These are phyloP conservation scores for Pyrenophora tritici-repentis DNA, from an alignment of 2,329 filamentous ascomycete genomes.

Conservation along the genomic window DNA sequence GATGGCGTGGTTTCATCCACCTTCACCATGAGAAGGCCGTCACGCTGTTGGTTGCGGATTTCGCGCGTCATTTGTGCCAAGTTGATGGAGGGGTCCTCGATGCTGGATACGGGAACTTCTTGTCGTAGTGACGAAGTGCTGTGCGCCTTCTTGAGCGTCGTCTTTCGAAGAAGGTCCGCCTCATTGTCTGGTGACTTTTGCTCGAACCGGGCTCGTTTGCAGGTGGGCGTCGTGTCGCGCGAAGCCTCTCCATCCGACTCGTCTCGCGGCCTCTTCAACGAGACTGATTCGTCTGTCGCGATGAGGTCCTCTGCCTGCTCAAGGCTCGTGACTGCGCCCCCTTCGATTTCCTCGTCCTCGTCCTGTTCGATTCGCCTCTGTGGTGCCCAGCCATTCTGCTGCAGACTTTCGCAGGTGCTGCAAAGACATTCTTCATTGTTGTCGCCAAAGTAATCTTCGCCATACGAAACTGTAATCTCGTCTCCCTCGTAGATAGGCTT, in stretches of 20 bases:
- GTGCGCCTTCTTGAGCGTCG: constrained; percentile 40
- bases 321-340: constrained; percentile 14
- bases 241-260: constrained; percentile 20
- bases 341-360: constrained; percentile 28
- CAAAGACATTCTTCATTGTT: constrained; percentile 96
- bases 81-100: constrained; percentile 35
- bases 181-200: constrained; percentile 20
- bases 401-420: constrained; percentile 76
- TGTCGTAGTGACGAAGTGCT: constrained; percentile 39
- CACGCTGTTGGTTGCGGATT: constrained; percentile 41
- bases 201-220: constrained; percentile 19
- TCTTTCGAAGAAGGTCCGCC: constrained; percentile 26
- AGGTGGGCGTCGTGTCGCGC: constrained; percentile 18
- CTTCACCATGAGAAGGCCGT: constrained; percentile 35
- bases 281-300: constrained; percentile 15
- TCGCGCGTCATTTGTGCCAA: constrained; percentile 26
- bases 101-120: constrained; percentile 40
- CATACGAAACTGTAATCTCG: constrained; percentile 95
- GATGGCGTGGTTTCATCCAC: constrained; percentile 38
- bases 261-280: constrained; percentile 36
- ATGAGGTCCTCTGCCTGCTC: not conserved
- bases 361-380: constrained; percentile 44
- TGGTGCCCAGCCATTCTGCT: constrained; percentile 81
- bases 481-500: constrained; percentile 84
- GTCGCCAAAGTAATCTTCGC: constrained; percentile 93